phyloP scores from a whole-genome alignment of 495 filamentous ascomycete species.

The Cercophora sp. region DNA sequence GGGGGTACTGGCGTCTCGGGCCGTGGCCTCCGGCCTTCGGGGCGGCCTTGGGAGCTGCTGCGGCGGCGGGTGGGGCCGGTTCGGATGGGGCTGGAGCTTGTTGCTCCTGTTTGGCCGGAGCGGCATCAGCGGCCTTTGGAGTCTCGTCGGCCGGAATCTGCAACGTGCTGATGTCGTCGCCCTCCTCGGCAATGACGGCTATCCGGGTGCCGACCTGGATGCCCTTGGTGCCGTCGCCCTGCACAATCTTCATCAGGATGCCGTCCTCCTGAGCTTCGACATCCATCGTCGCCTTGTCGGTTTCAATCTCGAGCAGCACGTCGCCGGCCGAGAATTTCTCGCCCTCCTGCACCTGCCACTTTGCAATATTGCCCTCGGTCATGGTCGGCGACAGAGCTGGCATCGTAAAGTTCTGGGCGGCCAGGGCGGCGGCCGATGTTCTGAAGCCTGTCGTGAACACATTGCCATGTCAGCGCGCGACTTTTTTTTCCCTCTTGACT shows the following conservation, averaged over 20 bases:
- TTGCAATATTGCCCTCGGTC: slow-evolving; percentile 79
- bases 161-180: slow-evolving; percentile 66
- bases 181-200: slow-evolving; percentile 69
- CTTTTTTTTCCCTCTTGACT: slow-evolving; percentile 7
- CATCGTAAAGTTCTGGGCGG: slow-evolving; percentile 78
- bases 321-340: slow-evolving; percentile 73
- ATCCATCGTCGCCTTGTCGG: slow-evolving; percentile 85
- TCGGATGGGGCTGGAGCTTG: slow-evolving; percentile 21
- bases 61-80: slow-evolving; percentile 25
- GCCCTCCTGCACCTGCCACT: slow-evolving; percentile 75
- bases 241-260: slow-evolving; percentile 70
- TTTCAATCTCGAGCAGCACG: slow-evolving; percentile 81
- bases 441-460: slow-evolving; percentile 57
- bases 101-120: slow-evolving; percentile 16
- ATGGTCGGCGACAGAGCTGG: slow-evolving; percentile 82
- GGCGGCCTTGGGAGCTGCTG: slow-evolving; percentile 33
- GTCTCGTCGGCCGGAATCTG: slow-evolving; percentile 62
- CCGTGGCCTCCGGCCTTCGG: slow-evolving; percentile 39
- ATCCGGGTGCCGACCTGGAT: slow-evolving; percentile 71
- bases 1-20: slow-evolving; percentile 70
- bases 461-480: not conserved
- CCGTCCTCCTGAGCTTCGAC: slow-evolving; percentile 87
- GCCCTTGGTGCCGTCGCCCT: slow-evolving; percentile 64
- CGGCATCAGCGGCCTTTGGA: slow-evolving; percentile 22
- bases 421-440: slow-evolving; percentile 53